Evolutionary conservation across 257 asterid genomes (phyloP), one percentile per base, ranked within the genome.

Genomic region (Scutellaria baicalensis): DNA sequence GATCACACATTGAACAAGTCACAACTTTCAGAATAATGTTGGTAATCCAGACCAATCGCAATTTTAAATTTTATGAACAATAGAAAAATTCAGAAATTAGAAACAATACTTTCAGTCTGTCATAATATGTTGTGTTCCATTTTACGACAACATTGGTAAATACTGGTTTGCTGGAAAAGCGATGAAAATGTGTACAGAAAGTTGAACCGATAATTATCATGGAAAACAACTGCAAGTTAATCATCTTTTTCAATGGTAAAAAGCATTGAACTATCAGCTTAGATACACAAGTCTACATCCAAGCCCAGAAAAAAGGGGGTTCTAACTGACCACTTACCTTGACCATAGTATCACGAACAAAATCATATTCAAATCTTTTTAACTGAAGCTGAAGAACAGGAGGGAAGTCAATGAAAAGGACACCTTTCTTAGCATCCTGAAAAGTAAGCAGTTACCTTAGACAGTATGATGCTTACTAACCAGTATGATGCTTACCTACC

Each of bases 381-480:
- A 87, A 72, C 84, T 85, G 94, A 76, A 89, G 94, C 84, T 89
- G 90, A 64, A 89, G 96, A 70, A 89, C 96, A 39, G 92, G 94
- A 66, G 94, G 96, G 79, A 89, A 86, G 76, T 89, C 95, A 20
- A 80, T 85, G 84, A 89, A 89, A 58, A 87, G 85, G 68, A 87
- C 95, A 60, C 96, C 96, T 77, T 86, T 90, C 84, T 70, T 86
- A 65, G 96, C 95, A 78, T 90, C 96, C 96, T 90, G 93, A 61
- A 78, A 74, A 47, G 69, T 16, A 75, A 42, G 47, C 48, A 59
- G 47, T 68, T 47, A 44, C 63, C 54, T 75, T 64, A 69, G 75
- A 59, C 69, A 45, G n/a, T n/a, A n/a, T n/a, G n/a, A n/a, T n/a
- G n/a, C n/a, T n/a, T n/a, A n/a, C n/a, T n/a, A n/a, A n/a, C n/a